Base-by-base conservation (phyloP, 495 filamentous ascomycete genomes). In the Penicillium canariense region DNA sequence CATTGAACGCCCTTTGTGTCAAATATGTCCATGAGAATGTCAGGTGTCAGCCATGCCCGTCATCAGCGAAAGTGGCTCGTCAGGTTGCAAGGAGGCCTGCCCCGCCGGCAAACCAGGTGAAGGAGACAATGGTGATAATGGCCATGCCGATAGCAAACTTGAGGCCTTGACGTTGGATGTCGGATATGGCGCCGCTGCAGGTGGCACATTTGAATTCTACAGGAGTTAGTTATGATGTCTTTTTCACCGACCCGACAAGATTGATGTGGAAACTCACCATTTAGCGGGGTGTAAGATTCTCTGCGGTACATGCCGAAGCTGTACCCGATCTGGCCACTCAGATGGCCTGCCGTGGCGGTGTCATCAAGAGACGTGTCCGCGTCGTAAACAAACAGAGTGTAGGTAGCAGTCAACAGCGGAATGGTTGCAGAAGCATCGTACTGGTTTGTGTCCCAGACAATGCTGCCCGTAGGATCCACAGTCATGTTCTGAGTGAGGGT, bases 321-420 rank as follows among this genome's bases (percentile, higher is more conserved):
- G 63, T 85, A 87, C 23, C 80, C 73, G 49, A 78, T 72, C 54
- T 76, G 87, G 7, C 84, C 76, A 11, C 78, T 77, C 35, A 98
- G 73, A 62, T 95, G 86, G 5, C 94, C 94, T 0, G 91, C 74
- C 48, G 77, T 70, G 4, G 91, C 74, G 7, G 78, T 74, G 28
- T 86, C 87, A 34, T 71, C 85, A 30, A 87, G 67, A 36, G 76
- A 75, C 42, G 79, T 80, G 32, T 81, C 80, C 10, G 88, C 77
- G 66, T 98, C 94, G 61, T 87, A 84, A 46, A 98, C 85, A 48
- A 89, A 73, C 18, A 98, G 80, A 0, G 91, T 96, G 70, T 97
- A 98, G 36, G 81, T 84, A 27, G 86, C 88, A 6, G 83, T 85
- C 27, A 89, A 71, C 60, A 93, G 70, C 28, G 82, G 82, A 53